Percentiles rank a stretch among this genome's conserved stretches.
Conservation (phyloP, 108 stramenopile genomes). For the Fragilaria crotonensis region DNA sequence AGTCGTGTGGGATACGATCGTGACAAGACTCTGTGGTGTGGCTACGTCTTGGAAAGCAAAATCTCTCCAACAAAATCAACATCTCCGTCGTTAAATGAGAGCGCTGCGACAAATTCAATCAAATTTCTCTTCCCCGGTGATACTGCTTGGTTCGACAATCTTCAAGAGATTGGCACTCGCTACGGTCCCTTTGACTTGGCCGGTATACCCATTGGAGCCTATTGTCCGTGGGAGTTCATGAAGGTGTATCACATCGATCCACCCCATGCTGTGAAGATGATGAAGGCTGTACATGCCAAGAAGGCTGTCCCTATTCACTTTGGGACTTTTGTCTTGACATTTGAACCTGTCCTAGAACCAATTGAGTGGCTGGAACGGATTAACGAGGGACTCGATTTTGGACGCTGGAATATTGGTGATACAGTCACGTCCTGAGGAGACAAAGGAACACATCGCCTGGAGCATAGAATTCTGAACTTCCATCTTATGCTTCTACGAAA, state of each 20-base stretch:
- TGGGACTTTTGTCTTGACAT: conserved; percentile 72
- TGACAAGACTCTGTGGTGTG: conserved; percentile 74
- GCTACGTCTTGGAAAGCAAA: conserved; percentile 36
- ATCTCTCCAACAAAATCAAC: conserved; percentile 5
- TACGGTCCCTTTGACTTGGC: conserved; percentile 76
- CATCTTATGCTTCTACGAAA: no score
- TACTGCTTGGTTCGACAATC: conserved; percentile 53
- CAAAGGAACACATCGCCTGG: no score
- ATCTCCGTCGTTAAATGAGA: not conserved
- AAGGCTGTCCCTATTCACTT: conserved; percentile 77
- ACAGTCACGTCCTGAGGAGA: no score
- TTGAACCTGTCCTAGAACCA: conserved; percentile 59
- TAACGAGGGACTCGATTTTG: not conserved
- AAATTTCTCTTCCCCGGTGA: conserved; percentile 81
- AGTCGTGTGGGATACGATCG: conserved; percentile 60
- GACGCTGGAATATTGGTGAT: not conserved
- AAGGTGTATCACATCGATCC: conserved; percentile 65
- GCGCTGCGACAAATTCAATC: conserved; percentile 8
- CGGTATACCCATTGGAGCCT: conserved; percentile 83
- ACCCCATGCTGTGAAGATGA: conserved; percentile 63
- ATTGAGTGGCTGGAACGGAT: conserved; percentile 11
- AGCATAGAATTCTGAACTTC: no score
- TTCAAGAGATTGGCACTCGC: conserved; percentile 54
- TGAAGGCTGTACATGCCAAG: conserved; percentile 32
- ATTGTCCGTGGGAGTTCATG: conserved; percentile 83